Evolutionary conservation across 2,329 filamentous ascomycete species (phyloP), one percentile per base, ranked within the genome.

Genomic region (Xylaria multiplex): DNA sequence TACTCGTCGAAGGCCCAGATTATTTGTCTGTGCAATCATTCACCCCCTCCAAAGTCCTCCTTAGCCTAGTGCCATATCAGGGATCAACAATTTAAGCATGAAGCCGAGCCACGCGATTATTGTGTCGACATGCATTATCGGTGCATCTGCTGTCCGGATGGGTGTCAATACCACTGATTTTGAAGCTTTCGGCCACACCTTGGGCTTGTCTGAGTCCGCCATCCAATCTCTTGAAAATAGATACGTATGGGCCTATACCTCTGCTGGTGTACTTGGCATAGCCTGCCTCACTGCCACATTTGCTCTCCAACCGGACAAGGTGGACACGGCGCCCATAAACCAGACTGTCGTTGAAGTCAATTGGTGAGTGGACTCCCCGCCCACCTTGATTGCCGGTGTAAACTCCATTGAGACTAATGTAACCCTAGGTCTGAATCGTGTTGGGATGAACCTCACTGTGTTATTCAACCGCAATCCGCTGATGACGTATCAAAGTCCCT

Each of bases 401-500:
- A n/a, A n/a, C n/a, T n/a, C n/a, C n/a, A n/a, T n/a, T n/a, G n/a
- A n/a, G n/a, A n/a, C n/a, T n/a, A n/a, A n/a, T n/a, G n/a, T n/a
- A n/a, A n/a, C n/a, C n/a, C n/a, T n/a, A 72, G 68, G 70, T 72
- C 70, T 2, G 24, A 57, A 48, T 40, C 69, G 1, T 70, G 66
- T 22, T 43, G 63, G 9, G 40, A 61, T 2, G 22, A 66, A 11
- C 69, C 69, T 1, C 54, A 66, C 40, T 71, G 70, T 48, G 66
- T 72, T 7, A 7, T 70, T 1, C 62, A 61, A 22, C 68, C 68
- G 0, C 2, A 5, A 3, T 40, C 32, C 19, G 30, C 68, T 0
- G 32, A 48, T 27, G 62, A 65, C n/a, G 62, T 71, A 6, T 53
- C 66, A 0, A 64, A 63, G 11, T 24, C 27, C 3, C 27, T 72